phyloP scores from a whole-genome alignment of 345 rosid species.

The Punica granatum region DNA sequence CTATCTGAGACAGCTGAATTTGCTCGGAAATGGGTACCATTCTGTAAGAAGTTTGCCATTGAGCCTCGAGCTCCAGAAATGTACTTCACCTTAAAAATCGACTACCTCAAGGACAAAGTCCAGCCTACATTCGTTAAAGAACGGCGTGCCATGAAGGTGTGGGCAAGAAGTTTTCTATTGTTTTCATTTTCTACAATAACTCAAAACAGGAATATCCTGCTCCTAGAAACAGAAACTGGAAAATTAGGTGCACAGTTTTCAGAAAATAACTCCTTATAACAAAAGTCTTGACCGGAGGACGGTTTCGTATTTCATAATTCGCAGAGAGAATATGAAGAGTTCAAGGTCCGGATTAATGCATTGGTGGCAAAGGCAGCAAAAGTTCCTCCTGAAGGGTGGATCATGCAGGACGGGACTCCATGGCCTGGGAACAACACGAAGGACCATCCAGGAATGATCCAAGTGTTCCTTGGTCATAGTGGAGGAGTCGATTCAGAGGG shows the following conservation, averaged over 20 bases:
- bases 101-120: slow-evolving; percentile 95
- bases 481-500: slow-evolving; percentile 87
- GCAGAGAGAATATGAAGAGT: slow-evolving; percentile 95
- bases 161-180: slow-evolving; percentile 2
- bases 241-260: no score
- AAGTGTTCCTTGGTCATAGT: slow-evolving; percentile 78
- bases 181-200: background rate
- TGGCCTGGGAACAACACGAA: slow-evolving; percentile 99
- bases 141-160: slow-evolving; percentile 94
- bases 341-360: slow-evolving; percentile 85
- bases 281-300: no score
- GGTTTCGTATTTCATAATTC: slow-evolving; percentile 10
- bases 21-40: slow-evolving; percentile 84
- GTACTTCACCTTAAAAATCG: slow-evolving; percentile 69
- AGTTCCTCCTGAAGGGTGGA: slow-evolving; percentile 88
- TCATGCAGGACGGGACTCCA: slow-evolving; percentile 97
- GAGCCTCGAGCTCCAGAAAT: slow-evolving; percentile 78
- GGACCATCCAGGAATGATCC: slow-evolving; percentile 98
- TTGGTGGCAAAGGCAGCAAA: slow-evolving; percentile 78
- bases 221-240: background rate
- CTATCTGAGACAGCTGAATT: slow-evolving; percentile 77
- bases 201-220: no score
- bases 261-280: background rate
- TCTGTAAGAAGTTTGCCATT: slow-evolving; percentile 61
- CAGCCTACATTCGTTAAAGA: slow-evolving; percentile 94